These are phyloP conservation scores for Penstemon davidsonii DNA, from an alignment of 257 asterid genomes.

Conservation along the genomic window DNA sequence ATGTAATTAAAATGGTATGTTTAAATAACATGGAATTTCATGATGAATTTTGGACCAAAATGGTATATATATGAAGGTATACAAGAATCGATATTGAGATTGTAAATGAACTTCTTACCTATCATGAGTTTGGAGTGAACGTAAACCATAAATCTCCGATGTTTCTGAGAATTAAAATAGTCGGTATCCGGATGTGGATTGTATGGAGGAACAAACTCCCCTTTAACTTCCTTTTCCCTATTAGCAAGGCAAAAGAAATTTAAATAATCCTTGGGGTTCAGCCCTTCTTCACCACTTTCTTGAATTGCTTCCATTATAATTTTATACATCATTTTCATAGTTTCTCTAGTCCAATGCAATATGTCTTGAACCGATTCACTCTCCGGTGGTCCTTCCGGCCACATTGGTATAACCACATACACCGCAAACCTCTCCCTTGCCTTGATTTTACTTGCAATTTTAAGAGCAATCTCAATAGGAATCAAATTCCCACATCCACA, in stretches of 20 bases:
- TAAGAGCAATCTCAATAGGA: slow-evolving; percentile 79
- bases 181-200: slow-evolving; percentile 69
- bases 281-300: slow-evolving; percentile 54
- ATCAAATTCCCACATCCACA: slow-evolving; percentile 83
- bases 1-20: too few relatives aligned
- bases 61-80: neutral
- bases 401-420: slow-evolving; percentile 80
- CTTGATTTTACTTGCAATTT: slow-evolving; percentile 59
- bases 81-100: neutral
- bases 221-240: slow-evolving; percentile 63
- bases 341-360: slow-evolving; percentile 76
- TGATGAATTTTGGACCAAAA: too few relatives aligned
- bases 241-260: slow-evolving; percentile 89
- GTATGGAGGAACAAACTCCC: slow-evolving; percentile 83
- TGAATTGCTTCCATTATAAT: slow-evolving; percentile 61
- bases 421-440: slow-evolving; percentile 62
- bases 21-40: too few relatives aligned
- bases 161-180: slow-evolving; percentile 71
- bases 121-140: slow-evolving; percentile 94
- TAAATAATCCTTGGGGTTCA: slow-evolving; percentile 68
- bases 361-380: slow-evolving; percentile 80
- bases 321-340: slow-evolving; percentile 83
- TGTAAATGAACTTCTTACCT: slow-evolving; percentile 44
- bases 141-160: slow-evolving; percentile 87
- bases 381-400: slow-evolving; percentile 92